Evolutionary conservation across 2,329 filamentous ascomycete genomes (phyloP).

Genomic region (Alternaria brassicicola): DNA sequence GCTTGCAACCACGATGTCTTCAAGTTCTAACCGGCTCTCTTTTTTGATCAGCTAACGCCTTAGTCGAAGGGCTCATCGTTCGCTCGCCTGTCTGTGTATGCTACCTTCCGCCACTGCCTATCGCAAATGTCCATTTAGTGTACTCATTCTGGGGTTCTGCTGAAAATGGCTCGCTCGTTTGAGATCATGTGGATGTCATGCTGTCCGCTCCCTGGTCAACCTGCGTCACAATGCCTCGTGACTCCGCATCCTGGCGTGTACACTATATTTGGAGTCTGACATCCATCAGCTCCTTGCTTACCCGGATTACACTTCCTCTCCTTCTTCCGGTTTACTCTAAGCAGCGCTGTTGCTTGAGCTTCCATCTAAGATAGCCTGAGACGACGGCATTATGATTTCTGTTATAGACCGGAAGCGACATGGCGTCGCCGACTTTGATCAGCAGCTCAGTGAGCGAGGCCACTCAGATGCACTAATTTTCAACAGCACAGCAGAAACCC

Average conservation of each 20-base stretch:
- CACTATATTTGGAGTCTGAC: background rate
- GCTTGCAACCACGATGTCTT: background rate
- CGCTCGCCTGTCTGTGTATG: background rate
- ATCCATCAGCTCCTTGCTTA: background rate
- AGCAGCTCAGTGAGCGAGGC: background rate
- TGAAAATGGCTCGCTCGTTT: background rate
- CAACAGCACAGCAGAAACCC: background rate
- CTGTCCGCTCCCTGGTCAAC: background rate
- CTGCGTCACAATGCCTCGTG: background rate
- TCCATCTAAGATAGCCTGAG: background rate
- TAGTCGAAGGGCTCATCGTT: background rate
- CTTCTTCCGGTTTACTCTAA: background rate
- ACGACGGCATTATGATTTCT: background rate
- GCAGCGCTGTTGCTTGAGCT: background rate
- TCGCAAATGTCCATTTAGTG: background rate
- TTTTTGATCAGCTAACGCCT: background rate
- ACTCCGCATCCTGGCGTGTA: background rate
- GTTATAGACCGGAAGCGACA: background rate
- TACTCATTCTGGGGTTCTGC: background rate
- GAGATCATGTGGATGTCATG: constrained; percentile 1
- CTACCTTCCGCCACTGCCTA: background rate
- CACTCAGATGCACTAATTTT: constrained; percentile 4
- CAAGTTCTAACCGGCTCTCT: background rate
- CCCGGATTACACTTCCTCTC: background rate
- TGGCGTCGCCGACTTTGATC: background rate